Percentiles rank a stretch among this genome's conserved stretches.
Conservation (phyloP, 23 red algal species). For the Cyanidioschyzon merolae region DNA sequence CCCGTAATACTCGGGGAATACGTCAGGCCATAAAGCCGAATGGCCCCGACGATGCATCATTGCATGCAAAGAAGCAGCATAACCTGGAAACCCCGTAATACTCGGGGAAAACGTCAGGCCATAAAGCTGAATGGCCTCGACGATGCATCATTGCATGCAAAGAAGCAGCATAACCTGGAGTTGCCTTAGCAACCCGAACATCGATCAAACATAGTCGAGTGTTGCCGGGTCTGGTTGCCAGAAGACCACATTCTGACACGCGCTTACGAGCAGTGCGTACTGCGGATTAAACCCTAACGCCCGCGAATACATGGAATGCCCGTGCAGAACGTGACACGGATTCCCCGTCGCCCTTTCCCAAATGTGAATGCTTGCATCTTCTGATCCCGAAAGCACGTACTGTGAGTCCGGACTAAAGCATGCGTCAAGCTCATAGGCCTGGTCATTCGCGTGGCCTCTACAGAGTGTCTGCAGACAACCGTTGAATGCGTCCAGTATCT, state of each 20-base stretch:
- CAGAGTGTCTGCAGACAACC: constrained; percentile 28
- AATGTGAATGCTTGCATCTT: constrained; percentile 48
- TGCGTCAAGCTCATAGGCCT: constrained; percentile 44
- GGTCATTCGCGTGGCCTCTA: constrained; percentile 39
- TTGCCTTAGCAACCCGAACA: no score
- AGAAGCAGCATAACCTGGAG: no score
- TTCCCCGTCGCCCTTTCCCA: constrained; percentile 42
- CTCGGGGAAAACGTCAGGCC: no score
- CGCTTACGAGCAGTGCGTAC: constrained; percentile 65
- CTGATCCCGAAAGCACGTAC: constrained; percentile 64
- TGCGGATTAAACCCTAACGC: constrained; percentile 60
- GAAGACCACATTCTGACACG: constrained; percentile 92
- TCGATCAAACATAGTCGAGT: constrained; percentile 7
- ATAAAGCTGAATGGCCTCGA: no score
- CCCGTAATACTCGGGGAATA: no score
- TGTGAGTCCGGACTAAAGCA: constrained; percentile 72
- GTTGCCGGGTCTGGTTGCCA: constrained; percentile 45
- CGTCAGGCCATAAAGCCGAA: no score
- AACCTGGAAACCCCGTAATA: no score
- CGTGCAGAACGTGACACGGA: constrained; percentile 32
- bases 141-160: no score
- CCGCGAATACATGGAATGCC: constrained; percentile 20
- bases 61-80: no score
- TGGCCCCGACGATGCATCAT: no score
- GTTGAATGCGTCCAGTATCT: constrained; percentile 73